A percentile compares a stretch with the other conserved stretches of the same genome.
These are phyloP conservation scores for Xylaria nigripes DNA, from an alignment of 495 filamentous ascomycete species.

Conservation along the genomic window DNA sequence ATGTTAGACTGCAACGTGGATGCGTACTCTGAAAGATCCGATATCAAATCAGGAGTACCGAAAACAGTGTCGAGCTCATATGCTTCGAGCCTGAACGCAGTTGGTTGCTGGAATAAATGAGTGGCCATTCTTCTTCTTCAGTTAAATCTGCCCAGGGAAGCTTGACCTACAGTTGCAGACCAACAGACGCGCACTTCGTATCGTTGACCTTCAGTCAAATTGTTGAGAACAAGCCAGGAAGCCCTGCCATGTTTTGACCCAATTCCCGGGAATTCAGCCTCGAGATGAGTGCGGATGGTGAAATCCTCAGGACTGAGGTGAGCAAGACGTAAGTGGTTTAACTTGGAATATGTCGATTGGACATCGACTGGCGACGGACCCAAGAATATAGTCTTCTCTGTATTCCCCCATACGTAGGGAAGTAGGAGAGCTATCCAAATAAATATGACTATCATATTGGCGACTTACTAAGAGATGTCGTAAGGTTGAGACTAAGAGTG, in stretches of 20 bases:
- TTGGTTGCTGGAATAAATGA: slow-evolving; percentile 64
- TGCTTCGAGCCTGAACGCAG: slow-evolving; percentile 60
- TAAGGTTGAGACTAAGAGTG: neutral
- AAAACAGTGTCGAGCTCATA: slow-evolving; percentile 52
- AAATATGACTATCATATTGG: slow-evolving; percentile 9
- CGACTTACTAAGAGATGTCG: neutral
- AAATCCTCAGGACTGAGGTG: slow-evolving; percentile 49
- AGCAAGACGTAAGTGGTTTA: slow-evolving; percentile 59
- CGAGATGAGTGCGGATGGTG: slow-evolving; percentile 52
- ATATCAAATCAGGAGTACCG: slow-evolving; percentile 51
- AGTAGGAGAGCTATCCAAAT: slow-evolving; percentile 7
- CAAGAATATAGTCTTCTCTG: slow-evolving; percentile 86
- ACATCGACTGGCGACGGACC: slow-evolving; percentile 51
- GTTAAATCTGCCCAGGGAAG: neutral
- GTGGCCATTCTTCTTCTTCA: slow-evolving; percentile 2
- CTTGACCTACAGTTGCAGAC: slow-evolving; percentile 70
- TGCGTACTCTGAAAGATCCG: slow-evolving; percentile 57
- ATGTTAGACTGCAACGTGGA: slow-evolving; percentile 35
- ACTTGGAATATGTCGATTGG: slow-evolving; percentile 45
- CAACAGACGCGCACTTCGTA: slow-evolving; percentile 95
- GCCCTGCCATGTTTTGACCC: slow-evolving; percentile 48
- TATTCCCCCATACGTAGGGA: slow-evolving; percentile 50
- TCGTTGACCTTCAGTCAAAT: slow-evolving; percentile 61
- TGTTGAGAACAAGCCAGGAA: slow-evolving; percentile 78
- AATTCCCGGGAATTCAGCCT: slow-evolving; percentile 56